phyloP scores from a whole-genome alignment of 495 filamentous ascomycete species.

The Xanthoparmelia taractica region DNA sequence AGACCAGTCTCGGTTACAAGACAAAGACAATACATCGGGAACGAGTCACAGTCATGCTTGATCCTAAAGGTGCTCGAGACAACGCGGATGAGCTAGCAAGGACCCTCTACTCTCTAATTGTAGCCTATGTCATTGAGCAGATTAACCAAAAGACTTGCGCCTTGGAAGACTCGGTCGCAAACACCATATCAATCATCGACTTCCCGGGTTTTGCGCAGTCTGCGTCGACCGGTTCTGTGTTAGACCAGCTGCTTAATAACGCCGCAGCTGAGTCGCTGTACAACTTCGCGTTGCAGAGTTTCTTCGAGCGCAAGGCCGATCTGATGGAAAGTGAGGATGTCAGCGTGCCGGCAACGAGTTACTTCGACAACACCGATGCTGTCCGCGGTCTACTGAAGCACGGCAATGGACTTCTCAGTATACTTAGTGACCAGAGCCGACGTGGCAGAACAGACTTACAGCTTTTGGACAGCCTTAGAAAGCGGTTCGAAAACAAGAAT shows the following conservation, averaged over 20 bases:
- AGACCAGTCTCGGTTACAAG: conserved; percentile 84
- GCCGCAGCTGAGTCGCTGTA: conserved; percentile 85
- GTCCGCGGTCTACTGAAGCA: conserved; percentile 84
- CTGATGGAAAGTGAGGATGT: conserved; percentile 90
- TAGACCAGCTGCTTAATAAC: conserved; percentile 93
- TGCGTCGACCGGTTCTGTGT: conserved; percentile 67
- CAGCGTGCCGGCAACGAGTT: conserved; percentile 78
- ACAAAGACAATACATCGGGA: conserved; percentile 92
- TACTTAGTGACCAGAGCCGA: conserved; percentile 88
- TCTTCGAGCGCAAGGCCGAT: conserved; percentile 89
- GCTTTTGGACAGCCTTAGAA: conserved; percentile 79
- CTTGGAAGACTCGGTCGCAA: conserved; percentile 75
- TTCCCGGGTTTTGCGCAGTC: conserved; percentile 91
- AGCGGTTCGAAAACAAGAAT: conserved; percentile 90
- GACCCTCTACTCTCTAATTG: conserved; percentile 90
- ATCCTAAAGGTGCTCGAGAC: conserved; percentile 77
- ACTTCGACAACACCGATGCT: conserved; percentile 94
- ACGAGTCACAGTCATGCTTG: conserved; percentile 93
- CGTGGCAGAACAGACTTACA: conserved; percentile 83
- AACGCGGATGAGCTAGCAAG: conserved; percentile 92
- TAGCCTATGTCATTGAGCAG: conserved; percentile 84
- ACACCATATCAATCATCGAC: conserved; percentile 91
- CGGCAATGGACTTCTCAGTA: conserved; percentile 85
- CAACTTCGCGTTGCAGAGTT: conserved; percentile 87
- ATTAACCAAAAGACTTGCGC: conserved; percentile 89